Evolutionary conservation across 352 stramenopile genomes (phyloP).

Genomic region (Phytophthora agathidicida): DNA sequence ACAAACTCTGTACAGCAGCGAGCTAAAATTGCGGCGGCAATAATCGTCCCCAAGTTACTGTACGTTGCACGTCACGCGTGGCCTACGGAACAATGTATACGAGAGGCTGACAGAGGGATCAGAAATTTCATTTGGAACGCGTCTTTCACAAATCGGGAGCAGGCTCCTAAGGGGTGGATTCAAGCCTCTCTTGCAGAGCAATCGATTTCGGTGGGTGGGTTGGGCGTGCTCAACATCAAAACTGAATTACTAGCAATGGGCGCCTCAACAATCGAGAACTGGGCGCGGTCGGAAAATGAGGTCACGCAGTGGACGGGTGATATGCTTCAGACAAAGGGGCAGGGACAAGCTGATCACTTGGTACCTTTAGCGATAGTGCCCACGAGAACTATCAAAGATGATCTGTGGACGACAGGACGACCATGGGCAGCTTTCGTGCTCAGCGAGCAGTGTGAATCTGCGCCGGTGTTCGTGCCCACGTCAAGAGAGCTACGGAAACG

Average conservation of each 20-base stretch:
- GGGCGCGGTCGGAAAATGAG: neutral
- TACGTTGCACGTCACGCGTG: constrained; percentile 8
- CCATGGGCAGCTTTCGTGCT: neutral
- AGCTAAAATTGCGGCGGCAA: neutral
- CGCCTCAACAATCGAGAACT: neutral
- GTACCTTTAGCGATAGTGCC: neutral
- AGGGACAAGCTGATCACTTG: neutral
- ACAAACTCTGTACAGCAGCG: neutral
- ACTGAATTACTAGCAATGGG: constrained; percentile 1
- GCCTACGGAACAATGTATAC: neutral
- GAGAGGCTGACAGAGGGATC: neutral
- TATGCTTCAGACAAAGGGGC: neutral
- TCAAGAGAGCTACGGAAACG: too few species aligned
- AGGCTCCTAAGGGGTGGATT: neutral
- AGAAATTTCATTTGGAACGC: neutral
- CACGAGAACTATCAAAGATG: too few species aligned
- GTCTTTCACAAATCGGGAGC: neutral
- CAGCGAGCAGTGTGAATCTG: too few species aligned
- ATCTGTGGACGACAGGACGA: neutral
- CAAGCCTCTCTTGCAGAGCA: neutral
- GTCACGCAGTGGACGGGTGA: neutral
- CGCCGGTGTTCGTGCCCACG: too few species aligned
- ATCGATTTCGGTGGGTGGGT: neutral
- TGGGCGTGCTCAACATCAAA: neutral
- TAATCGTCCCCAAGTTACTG: constrained; percentile 2